Evolutionary conservation across 805 yeast genomes (phyloP).

Genomic region (Starmerella powellii): DNA sequence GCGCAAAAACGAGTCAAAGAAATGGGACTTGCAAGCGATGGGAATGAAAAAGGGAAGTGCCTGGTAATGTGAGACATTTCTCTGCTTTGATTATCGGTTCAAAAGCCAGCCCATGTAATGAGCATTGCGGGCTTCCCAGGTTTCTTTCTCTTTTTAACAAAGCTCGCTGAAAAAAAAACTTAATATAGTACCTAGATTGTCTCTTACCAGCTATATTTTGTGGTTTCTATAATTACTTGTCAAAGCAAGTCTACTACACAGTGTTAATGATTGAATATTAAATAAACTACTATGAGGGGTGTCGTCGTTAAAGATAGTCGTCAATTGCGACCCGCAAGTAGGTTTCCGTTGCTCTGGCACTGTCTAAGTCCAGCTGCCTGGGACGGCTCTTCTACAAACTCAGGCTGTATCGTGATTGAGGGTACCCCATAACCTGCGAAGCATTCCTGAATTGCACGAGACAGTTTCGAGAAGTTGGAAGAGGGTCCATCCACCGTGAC

Average conservation of each 20-base stretch:
- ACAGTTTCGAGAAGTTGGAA: constrained; percentile 56
- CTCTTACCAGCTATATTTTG: no score
- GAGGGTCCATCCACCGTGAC: constrained; percentile 58
- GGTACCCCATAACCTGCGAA: constrained; percentile 78
- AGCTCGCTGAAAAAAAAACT: no score
- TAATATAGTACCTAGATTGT: no score
- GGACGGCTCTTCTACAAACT: constrained; percentile 38
- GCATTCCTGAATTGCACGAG: constrained; percentile 61
- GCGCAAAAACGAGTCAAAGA: constrained; percentile 33
- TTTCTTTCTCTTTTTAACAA: no score
- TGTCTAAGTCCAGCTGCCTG: constrained; percentile 8
- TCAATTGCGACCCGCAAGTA: constrained; percentile 2
- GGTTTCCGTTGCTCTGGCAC: constrained; percentile 21
- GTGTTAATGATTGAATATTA: no score
- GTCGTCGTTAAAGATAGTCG: no score
- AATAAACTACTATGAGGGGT: no score
- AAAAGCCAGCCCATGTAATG: no score
- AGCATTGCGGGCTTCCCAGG: no score
- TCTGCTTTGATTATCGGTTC: no score
- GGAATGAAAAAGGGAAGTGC: constrained; percentile 33
- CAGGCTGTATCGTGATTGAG: constrained; percentile 94
- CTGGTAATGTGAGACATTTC: constrained; percentile 30
- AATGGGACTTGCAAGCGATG: constrained; percentile 9
- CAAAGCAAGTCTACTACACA: no score
- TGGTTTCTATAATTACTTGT: no score